These are phyloP conservation scores for Tulasnella sp. DNA, from an alignment of 768 basidiomycete genomes.

Conservation along the genomic window DNA sequence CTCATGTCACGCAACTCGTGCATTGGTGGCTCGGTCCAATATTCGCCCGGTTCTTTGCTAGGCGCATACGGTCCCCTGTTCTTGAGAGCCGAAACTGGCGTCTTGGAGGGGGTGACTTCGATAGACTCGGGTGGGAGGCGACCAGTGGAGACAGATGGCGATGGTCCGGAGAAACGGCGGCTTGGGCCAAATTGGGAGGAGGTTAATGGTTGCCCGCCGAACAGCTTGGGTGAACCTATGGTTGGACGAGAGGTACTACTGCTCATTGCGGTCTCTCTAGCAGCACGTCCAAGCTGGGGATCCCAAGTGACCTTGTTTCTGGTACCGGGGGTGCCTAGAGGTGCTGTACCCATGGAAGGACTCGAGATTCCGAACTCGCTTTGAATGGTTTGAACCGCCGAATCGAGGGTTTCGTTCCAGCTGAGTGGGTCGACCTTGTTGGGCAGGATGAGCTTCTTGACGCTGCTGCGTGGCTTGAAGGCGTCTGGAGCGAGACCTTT, in stretches of 20 bases:
- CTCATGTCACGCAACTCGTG: slow-evolving; percentile 64
- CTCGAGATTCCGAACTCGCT: neutral
- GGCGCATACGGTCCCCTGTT: slow-evolving; percentile 38
- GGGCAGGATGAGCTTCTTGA: slow-evolving; percentile 83
- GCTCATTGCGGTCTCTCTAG: slow-evolving; percentile 9
- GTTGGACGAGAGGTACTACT: neutral
- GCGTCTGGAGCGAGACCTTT: slow-evolving; percentile 48
- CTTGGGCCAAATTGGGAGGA: neutral
- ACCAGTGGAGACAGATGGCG: neutral
- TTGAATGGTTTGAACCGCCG: slow-evolving; percentile 17
- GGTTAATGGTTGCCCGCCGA: neutral
- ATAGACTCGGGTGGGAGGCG: neutral
- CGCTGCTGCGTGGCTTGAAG: slow-evolving; percentile 67
- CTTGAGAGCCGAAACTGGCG: slow-evolving; percentile 14
- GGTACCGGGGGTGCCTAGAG: neutral
- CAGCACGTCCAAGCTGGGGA: slow-evolving; percentile 23
- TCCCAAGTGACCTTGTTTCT: slow-evolving; percentile 25
- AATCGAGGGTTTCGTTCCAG: slow-evolving; percentile 24
- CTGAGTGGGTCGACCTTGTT: slow-evolving; percentile 22
- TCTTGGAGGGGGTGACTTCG: slow-evolving; percentile 3
- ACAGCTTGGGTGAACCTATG: neutral
- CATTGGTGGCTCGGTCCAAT: slow-evolving; percentile 82
- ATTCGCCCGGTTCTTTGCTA: slow-evolving; percentile 73
- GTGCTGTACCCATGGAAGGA: neutral
- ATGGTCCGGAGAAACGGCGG: slow-evolving; percentile 11